A percentile compares a stretch with the other conserved stretches of the same genome.
Conservation (phyloP, 2,329 filamentous ascomycete genomes). For the Beauveria caledonica region DNA sequence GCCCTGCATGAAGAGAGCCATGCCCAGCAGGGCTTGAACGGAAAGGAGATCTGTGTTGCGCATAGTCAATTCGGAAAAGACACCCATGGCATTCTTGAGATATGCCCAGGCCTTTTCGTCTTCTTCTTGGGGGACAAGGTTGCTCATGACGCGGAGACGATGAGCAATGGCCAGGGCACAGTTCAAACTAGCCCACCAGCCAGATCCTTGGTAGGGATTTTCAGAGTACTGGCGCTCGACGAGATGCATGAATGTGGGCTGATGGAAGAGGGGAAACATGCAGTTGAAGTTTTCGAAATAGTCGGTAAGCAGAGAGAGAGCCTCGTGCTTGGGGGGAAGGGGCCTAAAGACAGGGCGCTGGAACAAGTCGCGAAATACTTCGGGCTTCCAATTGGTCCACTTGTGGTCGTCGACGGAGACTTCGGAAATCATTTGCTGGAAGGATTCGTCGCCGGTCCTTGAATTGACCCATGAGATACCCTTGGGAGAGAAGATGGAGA, state of each 20-base stretch:
- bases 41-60: conserved; percentile 91
- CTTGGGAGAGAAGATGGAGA: conserved; percentile 97
- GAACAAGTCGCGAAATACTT: conserved; percentile 91
- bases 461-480: conserved; percentile 98
- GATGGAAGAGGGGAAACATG: conserved; percentile 96
- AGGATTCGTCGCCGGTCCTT: conserved; percentile 91
- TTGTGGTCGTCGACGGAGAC: conserved; percentile 91
- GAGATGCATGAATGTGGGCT: conserved; percentile 96
- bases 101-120: conserved; percentile 94
- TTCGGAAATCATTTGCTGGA: conserved; percentile 88
- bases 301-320: conserved; percentile 79
- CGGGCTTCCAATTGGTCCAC: conserved; percentile 97
- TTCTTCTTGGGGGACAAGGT: conserved; percentile 80
- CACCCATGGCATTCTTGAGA: conserved; percentile 91
- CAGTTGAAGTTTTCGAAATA: conserved; percentile 99
- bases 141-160: conserved; percentile 88
- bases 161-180: conserved; percentile 90
- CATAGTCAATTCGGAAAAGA: conserved; percentile 88
- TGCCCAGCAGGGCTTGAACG: conserved; percentile 87
- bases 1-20: conserved; percentile 90
- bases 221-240: conserved; percentile 89
- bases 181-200: conserved; percentile 98
- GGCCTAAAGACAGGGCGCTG: conserved; percentile 74
- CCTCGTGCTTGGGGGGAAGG: conserved; percentile 78
- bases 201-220: conserved; percentile 88